Evolutionary conservation across 441 rosid genomes (phyloP).

Genomic region (Mallotus japonicus): DNA sequence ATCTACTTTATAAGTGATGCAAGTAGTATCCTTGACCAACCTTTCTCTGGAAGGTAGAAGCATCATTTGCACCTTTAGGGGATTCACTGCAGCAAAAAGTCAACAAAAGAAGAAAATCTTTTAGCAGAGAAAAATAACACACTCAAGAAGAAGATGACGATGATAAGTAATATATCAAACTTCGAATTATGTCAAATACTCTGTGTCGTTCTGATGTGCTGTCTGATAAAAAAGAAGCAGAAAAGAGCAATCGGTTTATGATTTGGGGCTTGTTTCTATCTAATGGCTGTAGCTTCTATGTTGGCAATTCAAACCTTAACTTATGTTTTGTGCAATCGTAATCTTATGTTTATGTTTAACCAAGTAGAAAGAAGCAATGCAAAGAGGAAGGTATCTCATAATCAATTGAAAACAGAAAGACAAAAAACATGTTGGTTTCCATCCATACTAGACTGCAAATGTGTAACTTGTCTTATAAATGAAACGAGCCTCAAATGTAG

Average conservation of each 20-base stretch:
- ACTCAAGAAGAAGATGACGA: not conserved
- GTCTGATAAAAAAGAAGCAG: not conserved
- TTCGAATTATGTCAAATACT: not conserved
- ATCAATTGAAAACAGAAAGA: not conserved
- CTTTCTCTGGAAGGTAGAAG: conserved; percentile 98
- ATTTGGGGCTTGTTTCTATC: not conserved
- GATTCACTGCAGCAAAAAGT: conserved; percentile 75
- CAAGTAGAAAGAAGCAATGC: not conserved
- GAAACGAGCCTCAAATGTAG: too few relatives aligned
- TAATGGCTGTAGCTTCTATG: not conserved
- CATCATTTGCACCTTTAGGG: conserved; percentile 98
- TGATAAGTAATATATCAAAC: not conserved
- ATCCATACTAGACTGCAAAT: too few relatives aligned
- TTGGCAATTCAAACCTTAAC: not conserved
- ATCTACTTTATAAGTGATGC: not conserved
- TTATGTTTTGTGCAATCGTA: not conserved
- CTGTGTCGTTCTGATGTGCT: not conserved
- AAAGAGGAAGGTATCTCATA: not conserved
- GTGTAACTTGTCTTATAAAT: too few relatives aligned
- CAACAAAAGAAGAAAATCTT: conserved; percentile 17
- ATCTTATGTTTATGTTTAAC: not conserved
- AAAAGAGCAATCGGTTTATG: not conserved
- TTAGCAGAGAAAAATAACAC: not conserved
- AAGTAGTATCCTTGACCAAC: conserved; percentile 33
- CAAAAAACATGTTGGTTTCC: not conserved